Evolutionary conservation across 805 yeast species (phyloP), one percentile per base, ranked within the genome.

Genomic region (Schizosaccharomyces cryophilus): DNA sequence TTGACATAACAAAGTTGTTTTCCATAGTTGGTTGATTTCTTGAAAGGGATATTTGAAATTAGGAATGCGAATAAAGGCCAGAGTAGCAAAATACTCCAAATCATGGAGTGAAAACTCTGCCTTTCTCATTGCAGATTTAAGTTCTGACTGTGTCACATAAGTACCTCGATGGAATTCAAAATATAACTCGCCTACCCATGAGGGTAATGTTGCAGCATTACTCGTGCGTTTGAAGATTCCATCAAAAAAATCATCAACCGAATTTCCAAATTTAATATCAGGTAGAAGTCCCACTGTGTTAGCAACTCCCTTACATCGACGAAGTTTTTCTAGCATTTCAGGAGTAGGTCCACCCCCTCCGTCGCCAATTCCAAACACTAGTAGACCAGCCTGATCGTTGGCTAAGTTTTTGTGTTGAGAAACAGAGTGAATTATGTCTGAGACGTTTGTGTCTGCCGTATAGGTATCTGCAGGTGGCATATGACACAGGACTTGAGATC

Each of bases 301-400:
- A 24, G 88, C 78, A 63, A 89, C 71, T 17, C 96, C 96, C 68
- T 97, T 79, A 69, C 90, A 83, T 66, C 97, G 81, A 69, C 97
- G 81, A 68, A 90, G 76, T 69, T 87, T 89, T 69, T 93, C 97
- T 64, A 90, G 67, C 95, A 88, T 89, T 68, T 86, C 95, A 48
- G 85, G 85, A 3, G 87, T 83, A 58, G 98, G 97, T 6, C 98
- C 98, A 65, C 98, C 98, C 64, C 98, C 98, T 66, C 98, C 98
- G 70, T 90, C 98, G 67, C 98, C 98, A 67, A 85, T 83, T 48
- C 98, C 98, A 67, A 80, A 93, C 54, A 88, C 74, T 68, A 93
- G 73, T 66, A 90, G 74, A 0, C 95, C 90, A 9, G 85, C 81
- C 63, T 85, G 90, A 61, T 83, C 88, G 64, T 82, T 80, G 62